A percentile compares a stretch with the other conserved stretches of the same genome.
phyloP scores from a whole-genome alignment of 2,329 filamentous ascomycete genomes.

The Fusarium sp. region DNA sequence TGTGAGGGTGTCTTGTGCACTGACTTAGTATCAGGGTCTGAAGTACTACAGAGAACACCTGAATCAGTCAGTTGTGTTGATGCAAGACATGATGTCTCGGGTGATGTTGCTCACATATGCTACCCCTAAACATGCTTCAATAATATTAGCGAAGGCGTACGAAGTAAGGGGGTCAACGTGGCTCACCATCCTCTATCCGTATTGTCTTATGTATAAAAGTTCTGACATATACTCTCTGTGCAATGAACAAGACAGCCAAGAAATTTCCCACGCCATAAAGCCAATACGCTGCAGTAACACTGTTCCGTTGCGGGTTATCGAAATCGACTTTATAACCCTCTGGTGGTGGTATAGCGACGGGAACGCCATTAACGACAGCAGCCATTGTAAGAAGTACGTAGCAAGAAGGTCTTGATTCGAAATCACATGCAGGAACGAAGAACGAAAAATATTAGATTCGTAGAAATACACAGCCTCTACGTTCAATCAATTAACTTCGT shows the following conservation, averaged over 20 bases:
- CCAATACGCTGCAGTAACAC: slow-evolving; percentile 28
- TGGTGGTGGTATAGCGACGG: slow-evolving; percentile 38
- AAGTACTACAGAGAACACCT: slow-evolving; percentile 18
- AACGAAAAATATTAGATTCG: not conserved
- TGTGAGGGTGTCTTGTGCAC: not conserved
- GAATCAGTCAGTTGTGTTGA: not conserved
- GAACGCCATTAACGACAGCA: slow-evolving; percentile 39
- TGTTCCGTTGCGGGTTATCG: slow-evolving; percentile 36
- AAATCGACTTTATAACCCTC: slow-evolving; percentile 45
- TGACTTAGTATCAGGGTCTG: slow-evolving; percentile 21
- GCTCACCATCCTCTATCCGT: slow-evolving; percentile 7
- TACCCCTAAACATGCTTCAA: slow-evolving; percentile 3
- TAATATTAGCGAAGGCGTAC: not conserved
- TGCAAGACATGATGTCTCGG: not conserved
- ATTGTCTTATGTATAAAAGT: slow-evolving; percentile 4
- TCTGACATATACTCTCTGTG: slow-evolving; percentile 40
- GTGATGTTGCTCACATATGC: slow-evolving; percentile 2
- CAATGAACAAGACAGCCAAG: slow-evolving; percentile 18
- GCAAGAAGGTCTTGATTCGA: not conserved
- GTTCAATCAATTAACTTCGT: not conserved
- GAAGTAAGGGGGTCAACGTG: not conserved
- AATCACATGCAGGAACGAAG: not conserved
- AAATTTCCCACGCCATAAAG: slow-evolving; percentile 36
- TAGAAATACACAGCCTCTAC: not conserved
- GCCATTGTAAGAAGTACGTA: not conserved